A percentile compares a stretch with the other conserved stretches of the same genome.
Conservation (phyloP, 768 basidiomycete genomes). For the Asterophora parasitica region DNA sequence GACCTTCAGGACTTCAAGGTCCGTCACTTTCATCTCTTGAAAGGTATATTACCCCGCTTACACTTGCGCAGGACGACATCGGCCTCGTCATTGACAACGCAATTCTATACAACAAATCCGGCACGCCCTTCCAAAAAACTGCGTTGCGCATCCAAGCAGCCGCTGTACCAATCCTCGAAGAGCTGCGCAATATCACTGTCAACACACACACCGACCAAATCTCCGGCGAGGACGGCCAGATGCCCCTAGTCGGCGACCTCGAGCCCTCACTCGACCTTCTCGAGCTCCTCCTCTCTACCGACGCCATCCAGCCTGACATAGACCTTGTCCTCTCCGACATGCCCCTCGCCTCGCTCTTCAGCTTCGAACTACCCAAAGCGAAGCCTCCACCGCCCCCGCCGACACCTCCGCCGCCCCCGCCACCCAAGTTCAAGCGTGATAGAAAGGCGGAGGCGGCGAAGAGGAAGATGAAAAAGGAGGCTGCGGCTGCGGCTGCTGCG, state of each 20-base stretch:
- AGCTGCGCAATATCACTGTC: slow-evolving; percentile 27
- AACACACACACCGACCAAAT: background rate
- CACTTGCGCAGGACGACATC: slow-evolving; percentile 60
- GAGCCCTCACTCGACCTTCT: slow-evolving; percentile 64
- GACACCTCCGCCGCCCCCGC: slow-evolving; percentile 36
- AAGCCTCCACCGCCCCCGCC: slow-evolving; percentile 61
- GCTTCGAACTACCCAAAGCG: slow-evolving; percentile 56
- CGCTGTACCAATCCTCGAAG: slow-evolving; percentile 35
- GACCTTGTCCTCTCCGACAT: slow-evolving; percentile 51
- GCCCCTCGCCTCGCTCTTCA: slow-evolving; percentile 64
- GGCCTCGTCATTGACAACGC: slow-evolving; percentile 83
- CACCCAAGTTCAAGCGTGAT: slow-evolving; percentile 33
- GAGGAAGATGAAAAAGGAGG: slow-evolving; percentile 15
- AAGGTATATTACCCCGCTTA: background rate
- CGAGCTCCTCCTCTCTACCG: slow-evolving; percentile 48
- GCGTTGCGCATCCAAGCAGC: slow-evolving; percentile 57
- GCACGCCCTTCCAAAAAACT: slow-evolving; percentile 63
- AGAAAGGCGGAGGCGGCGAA: slow-evolving; percentile 37
- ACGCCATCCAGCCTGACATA: slow-evolving; percentile 46
- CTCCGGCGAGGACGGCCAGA: background rate
- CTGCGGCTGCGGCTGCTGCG: slow-evolving; percentile 19
- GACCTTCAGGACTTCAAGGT: slow-evolving; percentile 73
- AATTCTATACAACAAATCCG: slow-evolving; percentile 75
- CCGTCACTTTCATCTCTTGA: slow-evolving; percentile 5
- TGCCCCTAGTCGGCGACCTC: slow-evolving; percentile 56